phyloP scores from a whole-genome alignment of 208 protist species.

The Crithidia expoeki region DNA sequence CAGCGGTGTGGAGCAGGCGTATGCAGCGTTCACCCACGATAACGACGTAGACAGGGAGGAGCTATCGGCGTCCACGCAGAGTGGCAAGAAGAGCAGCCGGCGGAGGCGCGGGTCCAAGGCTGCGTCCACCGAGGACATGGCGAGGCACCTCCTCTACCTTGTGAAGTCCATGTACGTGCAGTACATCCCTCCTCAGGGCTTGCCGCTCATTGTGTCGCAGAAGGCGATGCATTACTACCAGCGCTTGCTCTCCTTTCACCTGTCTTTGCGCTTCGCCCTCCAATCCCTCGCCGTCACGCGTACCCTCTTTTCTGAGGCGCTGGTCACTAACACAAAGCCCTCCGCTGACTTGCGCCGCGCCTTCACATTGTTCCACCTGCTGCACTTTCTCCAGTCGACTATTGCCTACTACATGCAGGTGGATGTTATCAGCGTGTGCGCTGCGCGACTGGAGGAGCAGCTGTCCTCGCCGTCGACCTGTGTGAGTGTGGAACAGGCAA shows the following conservation, averaged over 20 bases:
- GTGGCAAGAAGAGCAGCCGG: neutral
- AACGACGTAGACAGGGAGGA: neutral
- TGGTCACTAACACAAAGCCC: slow-evolving; percentile 58
- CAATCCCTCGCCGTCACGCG: slow-evolving; percentile 65
- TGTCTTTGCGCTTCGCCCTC: slow-evolving; percentile 63
- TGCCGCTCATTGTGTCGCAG: slow-evolving; percentile 66
- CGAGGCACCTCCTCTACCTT: slow-evolving; percentile 48
- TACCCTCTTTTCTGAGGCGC: slow-evolving; percentile 58
- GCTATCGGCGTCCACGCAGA: neutral
- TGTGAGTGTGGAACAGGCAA: slow-evolving; percentile 74
- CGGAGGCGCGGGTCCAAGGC: neutral
- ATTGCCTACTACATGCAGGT: slow-evolving; percentile 80
- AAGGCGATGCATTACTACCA: slow-evolving; percentile 84
- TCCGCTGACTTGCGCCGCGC: slow-evolving; percentile 68
- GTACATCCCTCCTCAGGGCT: slow-evolving; percentile 48
- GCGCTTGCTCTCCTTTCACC: slow-evolving; percentile 69
- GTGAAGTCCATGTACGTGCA: slow-evolving; percentile 50
- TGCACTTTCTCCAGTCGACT: slow-evolving; percentile 68
- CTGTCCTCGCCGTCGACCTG: slow-evolving; percentile 43
- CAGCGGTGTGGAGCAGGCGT: slow-evolving; percentile 24
- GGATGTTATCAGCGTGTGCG: slow-evolving; percentile 66
- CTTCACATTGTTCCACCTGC: slow-evolving; percentile 63
- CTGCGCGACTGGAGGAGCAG: slow-evolving; percentile 42
- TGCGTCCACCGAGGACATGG: slow-evolving; percentile 61
- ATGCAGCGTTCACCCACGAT: slow-evolving; percentile 12